Conservation (phyloP, 306 rosid species). For the Alnus glutinosa region DNA sequence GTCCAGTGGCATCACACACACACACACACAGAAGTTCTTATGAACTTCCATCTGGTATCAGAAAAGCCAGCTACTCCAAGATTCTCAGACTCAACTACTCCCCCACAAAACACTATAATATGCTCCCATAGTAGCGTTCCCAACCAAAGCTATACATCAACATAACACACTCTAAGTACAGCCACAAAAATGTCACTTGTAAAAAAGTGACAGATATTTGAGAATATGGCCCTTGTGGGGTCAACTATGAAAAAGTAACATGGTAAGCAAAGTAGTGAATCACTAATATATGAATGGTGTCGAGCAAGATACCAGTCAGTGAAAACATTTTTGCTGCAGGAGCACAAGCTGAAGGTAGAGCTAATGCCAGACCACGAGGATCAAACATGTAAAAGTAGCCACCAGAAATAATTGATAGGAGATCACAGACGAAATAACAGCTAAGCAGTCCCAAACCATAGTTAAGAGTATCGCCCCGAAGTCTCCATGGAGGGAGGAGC, state of each 20-base stretch:
- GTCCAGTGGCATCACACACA: no score
- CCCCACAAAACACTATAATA: no score
- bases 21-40: no score
- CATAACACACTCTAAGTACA: background rate
- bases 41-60: no score
- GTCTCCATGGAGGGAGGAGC: slow-evolving; percentile 93
- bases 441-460: slow-evolving; percentile 88
- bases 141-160: no score
- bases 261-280: background rate
- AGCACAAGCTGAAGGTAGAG: slow-evolving; percentile 62
- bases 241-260: background rate
- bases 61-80: no score
- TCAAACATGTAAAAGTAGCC: slow-evolving; percentile 91
- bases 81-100: no score
- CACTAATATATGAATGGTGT: background rate
- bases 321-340: slow-evolving; percentile 88
- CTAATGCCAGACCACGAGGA: slow-evolving; percentile 78
- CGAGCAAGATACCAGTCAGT: slow-evolving; percentile 59
- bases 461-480: slow-evolving; percentile 79
- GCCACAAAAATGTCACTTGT: background rate
- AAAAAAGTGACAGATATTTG: background rate
- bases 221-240: background rate
- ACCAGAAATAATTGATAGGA: slow-evolving; percentile 79
- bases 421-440: slow-evolving; percentile 80
- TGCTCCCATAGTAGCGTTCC: no score